phyloP scores from a whole-genome alignment of 768 basidiomycete species.

The Lepiota brunneoincarnata region DNA sequence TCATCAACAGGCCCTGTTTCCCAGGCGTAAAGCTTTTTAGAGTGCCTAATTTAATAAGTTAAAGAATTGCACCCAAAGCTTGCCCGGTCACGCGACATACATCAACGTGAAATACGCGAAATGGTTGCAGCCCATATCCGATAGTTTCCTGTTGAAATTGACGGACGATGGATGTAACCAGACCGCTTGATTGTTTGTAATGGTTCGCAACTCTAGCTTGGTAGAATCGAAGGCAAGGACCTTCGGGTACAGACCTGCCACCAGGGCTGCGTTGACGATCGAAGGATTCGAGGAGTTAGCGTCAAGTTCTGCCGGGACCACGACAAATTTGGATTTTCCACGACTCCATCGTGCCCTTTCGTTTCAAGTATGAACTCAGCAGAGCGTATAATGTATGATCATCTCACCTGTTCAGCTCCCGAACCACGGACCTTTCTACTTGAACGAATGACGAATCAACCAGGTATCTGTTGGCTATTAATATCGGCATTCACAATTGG shows the following conservation, averaged over 20 bases:
- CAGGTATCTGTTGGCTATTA: constrained; percentile 56
- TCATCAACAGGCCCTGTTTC: constrained; percentile 91
- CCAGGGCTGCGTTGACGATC: constrained; percentile 78
- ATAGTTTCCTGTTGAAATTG: constrained; percentile 70
- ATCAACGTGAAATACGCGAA: constrained; percentile 87
- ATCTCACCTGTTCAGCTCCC: constrained; percentile 64
- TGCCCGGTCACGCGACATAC: constrained; percentile 32
- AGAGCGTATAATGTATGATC: constrained; percentile 3
- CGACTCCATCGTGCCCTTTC: constrained; percentile 72
- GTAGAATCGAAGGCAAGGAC: constrained; percentile 67
- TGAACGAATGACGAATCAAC: constrained; percentile 85
- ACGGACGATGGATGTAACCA: constrained; percentile 90
- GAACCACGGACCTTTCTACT: constrained; percentile 60
- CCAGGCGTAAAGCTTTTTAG: constrained; percentile 91
- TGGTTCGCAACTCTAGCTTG: constrained; percentile 68
- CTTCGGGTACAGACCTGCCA: constrained; percentile 90
- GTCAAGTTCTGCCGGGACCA: constrained; percentile 70
- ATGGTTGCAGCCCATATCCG: constrained; percentile 73
- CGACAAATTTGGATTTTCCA: constrained; percentile 71
- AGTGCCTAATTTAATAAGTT: constrained; percentile 59
- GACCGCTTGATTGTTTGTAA: constrained; percentile 76
- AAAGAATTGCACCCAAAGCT: background rate
- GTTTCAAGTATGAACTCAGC: background rate
- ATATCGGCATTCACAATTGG: background rate
- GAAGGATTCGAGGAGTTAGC: constrained; percentile 60